A percentile compares a stretch with the other conserved stretches of the same genome.
Evolutionary conservation across 306 rosid species (phyloP).

Genomic region (Cicer pinnatifidum): DNA sequence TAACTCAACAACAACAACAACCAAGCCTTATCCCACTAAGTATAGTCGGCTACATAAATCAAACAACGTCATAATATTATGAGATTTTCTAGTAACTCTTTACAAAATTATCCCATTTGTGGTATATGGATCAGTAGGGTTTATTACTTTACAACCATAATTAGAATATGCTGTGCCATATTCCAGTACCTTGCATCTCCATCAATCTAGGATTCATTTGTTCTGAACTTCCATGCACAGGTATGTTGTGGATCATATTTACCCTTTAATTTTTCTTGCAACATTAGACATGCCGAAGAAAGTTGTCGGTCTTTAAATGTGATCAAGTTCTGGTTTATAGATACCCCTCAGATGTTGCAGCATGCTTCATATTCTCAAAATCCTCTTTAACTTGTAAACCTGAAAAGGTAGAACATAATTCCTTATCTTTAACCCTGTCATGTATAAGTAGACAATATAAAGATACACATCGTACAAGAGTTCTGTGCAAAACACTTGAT

Average conservation of each 20-base stretch:
- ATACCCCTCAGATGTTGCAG: conserved; percentile 27
- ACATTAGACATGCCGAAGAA: conserved; percentile 5
- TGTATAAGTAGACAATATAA: conserved; percentile 8
- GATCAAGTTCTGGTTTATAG: conserved; percentile 23
- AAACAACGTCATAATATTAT: too few species aligned
- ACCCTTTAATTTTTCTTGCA: conserved; percentile 4
- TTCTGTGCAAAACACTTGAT: neutral
- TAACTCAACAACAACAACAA: neutral
- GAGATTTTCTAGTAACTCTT: conserved; percentile 12
- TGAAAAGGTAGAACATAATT: conserved; percentile 43
- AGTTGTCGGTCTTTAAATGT: neutral
- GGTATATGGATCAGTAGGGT: conserved; percentile 13
- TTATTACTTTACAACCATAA: neutral
- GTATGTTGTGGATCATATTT: conserved; percentile 11
- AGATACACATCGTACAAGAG: conserved; percentile 3
- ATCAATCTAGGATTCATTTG: conserved; percentile 25
- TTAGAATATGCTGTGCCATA: conserved; percentile 16
- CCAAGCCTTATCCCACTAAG: too few species aligned
- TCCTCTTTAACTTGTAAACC: conserved; percentile 84
- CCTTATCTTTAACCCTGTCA: conserved; percentile 18
- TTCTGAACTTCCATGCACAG: conserved; percentile 4
- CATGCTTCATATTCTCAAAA: conserved; percentile 66
- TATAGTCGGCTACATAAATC: too few species aligned
- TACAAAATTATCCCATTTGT: conserved; percentile 8
- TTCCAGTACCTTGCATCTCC: conserved; percentile 31